Conservation (phyloP, 192 early-diverging fungal species). For the Coemansia sp. region DNA sequence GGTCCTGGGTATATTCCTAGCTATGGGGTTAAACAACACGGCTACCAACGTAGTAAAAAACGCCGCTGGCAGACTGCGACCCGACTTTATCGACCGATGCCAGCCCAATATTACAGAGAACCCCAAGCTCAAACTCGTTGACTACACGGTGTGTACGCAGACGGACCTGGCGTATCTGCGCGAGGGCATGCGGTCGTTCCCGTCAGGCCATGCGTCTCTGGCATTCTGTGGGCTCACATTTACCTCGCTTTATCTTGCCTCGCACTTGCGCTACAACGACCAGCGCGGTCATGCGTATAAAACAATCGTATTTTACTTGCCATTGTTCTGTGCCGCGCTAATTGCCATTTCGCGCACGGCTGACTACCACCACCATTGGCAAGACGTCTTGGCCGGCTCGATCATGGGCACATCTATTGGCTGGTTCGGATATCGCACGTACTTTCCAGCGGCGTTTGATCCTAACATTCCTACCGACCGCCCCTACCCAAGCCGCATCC, state of each 20-base stretch:
- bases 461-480: conserved; percentile 34
- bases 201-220: conserved; percentile 82
- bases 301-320: conserved; percentile 54
- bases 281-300: conserved; percentile 67
- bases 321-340: conserved; percentile 50
- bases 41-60: conserved; percentile 56
- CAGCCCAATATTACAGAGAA: conserved; percentile 43
- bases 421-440: conserved; percentile 49
- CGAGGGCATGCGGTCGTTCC: conserved; percentile 84
- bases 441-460: conserved; percentile 37
- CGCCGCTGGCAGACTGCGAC: conserved; percentile 58
- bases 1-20: conserved; percentile 47
- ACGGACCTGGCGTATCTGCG: conserved; percentile 52
- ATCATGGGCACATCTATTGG: conserved; percentile 30
- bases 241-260: conserved; percentile 66
- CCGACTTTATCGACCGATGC: conserved; percentile 63
- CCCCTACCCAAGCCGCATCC: conserved; percentile 50
- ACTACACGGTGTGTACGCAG: conserved; percentile 62
- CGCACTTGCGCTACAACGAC: conserved; percentile 68
- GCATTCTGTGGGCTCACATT: conserved; percentile 71
- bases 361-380: conserved; percentile 67
- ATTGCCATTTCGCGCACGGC: conserved; percentile 60
- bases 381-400: conserved; percentile 67
- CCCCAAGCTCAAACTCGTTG: conserved; percentile 59
- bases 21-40: conserved; percentile 51